Evolutionary conservation across 129 eudicot species (phyloP).

Genomic region (Flaveria sonorensis): DNA sequence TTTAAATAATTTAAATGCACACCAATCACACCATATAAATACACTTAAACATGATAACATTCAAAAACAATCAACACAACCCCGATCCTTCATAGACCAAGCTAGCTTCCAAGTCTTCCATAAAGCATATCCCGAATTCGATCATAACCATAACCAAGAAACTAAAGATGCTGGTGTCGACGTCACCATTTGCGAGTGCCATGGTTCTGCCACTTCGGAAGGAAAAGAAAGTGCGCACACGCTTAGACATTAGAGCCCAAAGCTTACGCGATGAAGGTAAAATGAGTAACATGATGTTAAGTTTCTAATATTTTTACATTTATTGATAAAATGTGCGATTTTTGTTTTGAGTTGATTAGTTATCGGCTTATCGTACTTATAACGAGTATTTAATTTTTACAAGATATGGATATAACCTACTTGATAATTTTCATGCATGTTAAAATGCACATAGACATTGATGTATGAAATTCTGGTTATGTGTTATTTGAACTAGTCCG

Average conservation of each 20-base stretch:
- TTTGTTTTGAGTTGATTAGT: background rate
- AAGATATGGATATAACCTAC: background rate
- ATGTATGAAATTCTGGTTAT: background rate
- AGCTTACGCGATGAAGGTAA: slow-evolving; percentile 37
- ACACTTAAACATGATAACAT: background rate
- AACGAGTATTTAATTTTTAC: background rate
- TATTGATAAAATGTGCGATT: background rate
- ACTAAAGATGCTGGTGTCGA: background rate
- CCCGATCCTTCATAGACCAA: background rate
- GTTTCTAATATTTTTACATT: background rate
- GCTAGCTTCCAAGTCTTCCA: background rate
- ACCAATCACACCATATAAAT: background rate
- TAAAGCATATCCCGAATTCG: background rate
- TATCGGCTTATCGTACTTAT: background rate
- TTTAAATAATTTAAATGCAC: background rate
- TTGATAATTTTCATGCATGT: background rate
- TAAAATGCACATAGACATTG: slow-evolving; percentile 9
- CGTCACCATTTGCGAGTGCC: background rate
- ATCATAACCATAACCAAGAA: background rate
- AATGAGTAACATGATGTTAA: background rate
- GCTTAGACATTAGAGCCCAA: slow-evolving; percentile 31
- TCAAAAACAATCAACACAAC: background rate
- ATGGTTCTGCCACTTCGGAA: slow-evolving; percentile 1
- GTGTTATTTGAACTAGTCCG: background rate
- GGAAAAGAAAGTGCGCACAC: background rate